Conservation (phyloP, 176 grass and related monocot genomes). For the Triticum aestivum region IWGSC_CS_RefSeq_v2.1 NC_057806.1:666111533-666112032, state of each 20-base stretch:
- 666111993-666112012: conserved; percentile 49
- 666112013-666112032: conserved; percentile 56
- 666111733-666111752: not conserved
- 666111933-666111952: conserved; percentile 78
- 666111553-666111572: not conserved
- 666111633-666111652: not conserved
- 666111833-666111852: not conserved
- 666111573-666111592: too few relatives aligned
- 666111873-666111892: conserved; percentile 6
- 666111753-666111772: not conserved
- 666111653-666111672: not conserved
- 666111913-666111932: conserved; percentile 49
- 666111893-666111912: not conserved
- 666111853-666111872: conserved; percentile 51
- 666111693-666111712: not conserved
- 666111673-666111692: conserved; percentile 6
- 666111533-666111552: conserved; percentile 1
- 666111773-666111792: conserved; percentile 4
- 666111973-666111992: conserved; percentile 55
- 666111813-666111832: conserved; percentile 12
- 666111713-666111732: not conserved
- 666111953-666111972: conserved; percentile 69
- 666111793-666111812: conserved; percentile 23
- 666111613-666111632: not conserved
- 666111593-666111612: not conserved